Percentiles rank a stretch among this genome's conserved stretches.
Evolutionary conservation across 495 filamentous ascomycete genomes (phyloP).

Genomic region (Trichoderma erinaceum): DNA sequence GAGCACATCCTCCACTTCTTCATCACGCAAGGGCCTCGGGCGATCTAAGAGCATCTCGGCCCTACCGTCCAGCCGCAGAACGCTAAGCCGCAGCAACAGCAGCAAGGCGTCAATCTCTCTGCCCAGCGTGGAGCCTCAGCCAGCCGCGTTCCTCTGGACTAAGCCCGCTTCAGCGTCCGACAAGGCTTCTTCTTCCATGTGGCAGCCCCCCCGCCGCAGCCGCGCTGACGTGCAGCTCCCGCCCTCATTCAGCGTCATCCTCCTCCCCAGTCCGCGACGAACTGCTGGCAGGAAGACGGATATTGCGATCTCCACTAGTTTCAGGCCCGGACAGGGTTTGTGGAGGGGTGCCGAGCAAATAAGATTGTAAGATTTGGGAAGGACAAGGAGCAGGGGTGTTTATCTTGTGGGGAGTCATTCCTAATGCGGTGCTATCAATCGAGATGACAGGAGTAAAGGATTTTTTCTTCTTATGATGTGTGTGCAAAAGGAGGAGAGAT

Average conservation of each 20-base stretch:
- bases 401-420: neutral
- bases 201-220: neutral
- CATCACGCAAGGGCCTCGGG: neutral
- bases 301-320: neutral
- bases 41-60: slow-evolving; percentile 7
- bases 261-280: neutral
- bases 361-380: neutral
- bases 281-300: neutral
- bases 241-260: neutral
- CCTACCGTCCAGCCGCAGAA: neutral
- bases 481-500: neutral
- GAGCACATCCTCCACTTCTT: neutral
- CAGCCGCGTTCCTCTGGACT: neutral
- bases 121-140: neutral
- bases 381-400: neutral
- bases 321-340: slow-evolving; percentile 5
- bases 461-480: neutral
- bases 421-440: slow-evolving; percentile 5
- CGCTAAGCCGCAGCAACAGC: neutral
- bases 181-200: neutral
- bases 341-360: neutral
- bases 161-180: neutral
- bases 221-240: neutral
- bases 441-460: neutral
- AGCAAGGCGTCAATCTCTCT: neutral